Evolutionary conservation across 208 protist species (phyloP), one percentile per base, ranked within the genome.

Genomic region (Naegleria fowleri): DNA sequence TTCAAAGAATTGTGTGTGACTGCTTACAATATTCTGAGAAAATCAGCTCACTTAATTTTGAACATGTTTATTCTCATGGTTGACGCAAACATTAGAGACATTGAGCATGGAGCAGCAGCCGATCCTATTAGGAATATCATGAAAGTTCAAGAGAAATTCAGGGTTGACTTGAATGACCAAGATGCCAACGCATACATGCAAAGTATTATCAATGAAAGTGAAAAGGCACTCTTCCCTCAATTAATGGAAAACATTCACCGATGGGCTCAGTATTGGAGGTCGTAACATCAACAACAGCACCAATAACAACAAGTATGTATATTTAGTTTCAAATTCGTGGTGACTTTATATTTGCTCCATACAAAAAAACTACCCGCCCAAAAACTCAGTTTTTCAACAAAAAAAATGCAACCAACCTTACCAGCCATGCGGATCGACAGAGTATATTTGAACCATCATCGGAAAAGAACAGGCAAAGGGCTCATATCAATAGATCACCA

Each of bases 11-110:
- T 96, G 92, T 99, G 98, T 93, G 98, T 96, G 92, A 97, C 95
- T 58, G 95, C 97, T 5, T 99, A 98, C 93, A 98, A 98, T 92
- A 98, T 98, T 83, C 94, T 99, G 6, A 95, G 98, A 75, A 98
- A 98, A 90, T 95, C 96, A 58, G 96, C 97, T 48, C 90, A 96
- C 91, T 94, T 99, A 43, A 97, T 99, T 90, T 93, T 99, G n/a
- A 98, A 98, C 93, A 93, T 98, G 91, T 91, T 98, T 58, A 92
- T 95, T 58, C 94, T 99, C 13, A 98, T 99, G 96, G 92, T 95
- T 7, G 96, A 99, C 90, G 95, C 97, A 0, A 95, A 92, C 51
- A 96, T 98, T 59, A 93, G 87, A 5, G 95, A 96, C 55, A 94
- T 97, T 22, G 92, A 96, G 92, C 38, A 96, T 96, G 87, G 91